Conservation (phyloP, 345 rosid genomes). For the Brassica nigra region DNA sequence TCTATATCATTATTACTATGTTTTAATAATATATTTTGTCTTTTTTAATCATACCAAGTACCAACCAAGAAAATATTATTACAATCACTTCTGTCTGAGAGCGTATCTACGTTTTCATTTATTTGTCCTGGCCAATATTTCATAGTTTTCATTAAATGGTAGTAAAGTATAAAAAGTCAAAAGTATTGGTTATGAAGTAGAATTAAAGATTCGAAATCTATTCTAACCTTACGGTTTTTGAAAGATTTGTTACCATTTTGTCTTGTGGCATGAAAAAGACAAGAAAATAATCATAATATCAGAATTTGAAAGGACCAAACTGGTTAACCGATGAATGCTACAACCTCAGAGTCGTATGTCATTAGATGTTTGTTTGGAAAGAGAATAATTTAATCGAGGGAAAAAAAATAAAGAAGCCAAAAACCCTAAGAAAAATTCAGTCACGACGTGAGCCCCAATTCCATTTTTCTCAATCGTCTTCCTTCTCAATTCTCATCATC, state of each 20-base stretch:
- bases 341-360: constrained; percentile 28
- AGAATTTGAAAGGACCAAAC: constrained; percentile 8
- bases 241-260: constrained; percentile 38
- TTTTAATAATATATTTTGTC: background rate
- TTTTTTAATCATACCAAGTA: constrained; percentile 4
- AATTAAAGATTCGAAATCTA: constrained; percentile 22
- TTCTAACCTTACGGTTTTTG: constrained; percentile 31
- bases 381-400: constrained; percentile 22
- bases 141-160: constrained; percentile 12
- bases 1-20: background rate
- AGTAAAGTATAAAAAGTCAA: constrained; percentile 7
- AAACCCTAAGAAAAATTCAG: constrained; percentile 43
- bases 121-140: background rate
- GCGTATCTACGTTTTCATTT: background rate
- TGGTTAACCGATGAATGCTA: constrained; percentile 13
- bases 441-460: constrained; percentile 44
- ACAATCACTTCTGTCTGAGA: background rate
- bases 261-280: constrained; percentile 8
- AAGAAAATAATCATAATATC: background rate
- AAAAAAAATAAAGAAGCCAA: constrained; percentile 16
- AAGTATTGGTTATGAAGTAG: constrained; percentile 26
- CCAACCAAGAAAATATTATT: background rate
- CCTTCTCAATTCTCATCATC: constrained; percentile 18
- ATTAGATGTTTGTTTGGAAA: constrained; percentile 10
- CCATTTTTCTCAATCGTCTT: constrained; percentile 23